Evolutionary conservation across 768 basidiomycete genomes (phyloP), one percentile per base, ranked within the genome.

Genomic region (Artomyces pyxidatus): DNA sequence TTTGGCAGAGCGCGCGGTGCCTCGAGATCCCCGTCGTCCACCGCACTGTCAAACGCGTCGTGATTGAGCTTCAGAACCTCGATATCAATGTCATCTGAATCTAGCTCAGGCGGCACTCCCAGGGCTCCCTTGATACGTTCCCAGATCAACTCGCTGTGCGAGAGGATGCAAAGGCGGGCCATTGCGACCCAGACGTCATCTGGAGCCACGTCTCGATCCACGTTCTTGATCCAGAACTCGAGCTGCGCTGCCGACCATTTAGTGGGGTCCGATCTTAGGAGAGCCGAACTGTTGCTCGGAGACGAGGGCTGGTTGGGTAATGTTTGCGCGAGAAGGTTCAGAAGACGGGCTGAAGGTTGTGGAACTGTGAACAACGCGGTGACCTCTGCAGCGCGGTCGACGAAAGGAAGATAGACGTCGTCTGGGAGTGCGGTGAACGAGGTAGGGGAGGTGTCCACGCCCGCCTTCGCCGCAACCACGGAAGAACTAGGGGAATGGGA

Each of bases 111-210:
- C 9, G 92, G 91, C 4, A 92, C 83, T 4, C 92, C 92, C 1
- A 96, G 70, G 0, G 88, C 90, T 26, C 81, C 85, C 59, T 92
- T 93, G 59, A 94, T 70, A 49, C 90, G 78, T 63, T 94, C 90
- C 92, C 92, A 96, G 48, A 94, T 83, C 35, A 91, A 78, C 59
- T 94, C 91, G 12, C 82, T 85, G 55, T 83, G 83, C 22, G 77
- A 67, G 19, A 86, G 71, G 57, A 95, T 77, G 58, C 89, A 91
- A 47, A 73, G 75, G n/a, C 89, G 81, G 0, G 81, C 77, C 9
- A 77, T 76, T 58, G 74, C 71, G 40, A 84, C 78, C 88, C 89
- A 96, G 26, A 79, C 59, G 17, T 74, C 71, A 58, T 96, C 92
- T 3, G 80, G 71, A 0, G 74, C 80, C 27, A 79, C 66, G 32